phyloP scores from a whole-genome alignment of 495 filamentous ascomycete genomes.

The Xylaria grammica region DNA sequence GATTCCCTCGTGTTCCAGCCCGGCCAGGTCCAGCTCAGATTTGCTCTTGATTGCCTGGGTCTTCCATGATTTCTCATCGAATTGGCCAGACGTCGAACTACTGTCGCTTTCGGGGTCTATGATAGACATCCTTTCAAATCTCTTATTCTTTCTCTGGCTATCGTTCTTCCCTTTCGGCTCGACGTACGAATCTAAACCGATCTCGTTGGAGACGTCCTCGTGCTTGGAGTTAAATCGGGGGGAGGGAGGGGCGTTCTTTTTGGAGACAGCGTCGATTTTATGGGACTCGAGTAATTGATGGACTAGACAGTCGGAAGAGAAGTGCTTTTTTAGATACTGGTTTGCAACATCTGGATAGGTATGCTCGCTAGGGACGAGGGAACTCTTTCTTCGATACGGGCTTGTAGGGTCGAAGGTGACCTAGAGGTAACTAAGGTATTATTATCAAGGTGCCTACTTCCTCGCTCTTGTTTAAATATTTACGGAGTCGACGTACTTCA shows the following conservation, averaged over 20 bases:
- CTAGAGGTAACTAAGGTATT: conserved; percentile 52
- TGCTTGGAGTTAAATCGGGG: conserved; percentile 23
- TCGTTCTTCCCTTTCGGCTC: conserved; percentile 42
- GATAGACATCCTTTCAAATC: conserved; percentile 9
- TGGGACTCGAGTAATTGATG: conserved; percentile 75
- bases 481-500: conserved; percentile 39
- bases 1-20: conserved; percentile 32
- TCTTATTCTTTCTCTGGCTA: conserved; percentile 1
- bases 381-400: conserved; percentile 84
- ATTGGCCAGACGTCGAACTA: conserved; percentile 41
- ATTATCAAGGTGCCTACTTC: neutral
- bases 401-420: conserved; percentile 75
- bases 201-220: conserved; percentile 37
- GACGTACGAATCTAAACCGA: conserved; percentile 32
- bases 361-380: conserved; percentile 68
- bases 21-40: conserved; percentile 36
- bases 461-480: neutral
- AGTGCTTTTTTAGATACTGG: conserved; percentile 50
- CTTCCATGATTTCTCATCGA: conserved; percentile 53
- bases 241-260: conserved; percentile 1
- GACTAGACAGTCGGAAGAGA: conserved; percentile 72
- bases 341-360: conserved; percentile 46
- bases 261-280: conserved; percentile 28
- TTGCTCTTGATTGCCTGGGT: conserved; percentile 36
- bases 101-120: conserved; percentile 36